Base-by-base conservation (phyloP, 768 basidiomycete species). In the Glaciozyma antarctica region DNA sequence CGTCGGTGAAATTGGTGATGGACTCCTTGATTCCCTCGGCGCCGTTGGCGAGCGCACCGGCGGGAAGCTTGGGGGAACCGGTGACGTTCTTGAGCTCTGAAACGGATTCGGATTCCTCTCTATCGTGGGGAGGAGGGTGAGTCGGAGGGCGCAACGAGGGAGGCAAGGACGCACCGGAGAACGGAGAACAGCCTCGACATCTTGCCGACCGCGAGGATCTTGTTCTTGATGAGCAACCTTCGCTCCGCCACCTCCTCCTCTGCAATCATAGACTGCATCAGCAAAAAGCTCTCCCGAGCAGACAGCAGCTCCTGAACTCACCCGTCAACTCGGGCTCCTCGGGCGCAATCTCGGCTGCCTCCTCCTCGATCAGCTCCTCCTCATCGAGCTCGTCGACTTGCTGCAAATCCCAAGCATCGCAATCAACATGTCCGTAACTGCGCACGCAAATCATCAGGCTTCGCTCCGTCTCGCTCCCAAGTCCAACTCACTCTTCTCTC, bases 401-500 rank as follows among this genome's bases (percentile, higher is more conserved):
- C 87, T 89, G 78, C 93, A 97, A 21, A 91, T 91, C 74, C 92
- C 90, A 28, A 99, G 82, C 54, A 99, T 90, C 3, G 93, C 91
- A 32, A 95, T 91, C 65, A 99, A 81, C 94, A 98, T 98, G 76
- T 99, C 95, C 67, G 91, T 93, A 78, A 99, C 94, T 98, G 65
- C 8, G 3, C 65, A 22, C 24, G 6, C 60, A 12, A 41, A 17
- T 24, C 30, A 22, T 55, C 22, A 57, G 24, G 28, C 7, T 6
- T 32, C 64, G 26, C 32, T 38, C 53, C 32, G 7, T 10, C 38
- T 15, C 30, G 28, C 16, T 55, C 32, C 12, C 21, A 58, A n/a
- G n/a, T 26, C 48, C 19, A 43, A 79, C 84, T 61, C 72, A 90
- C 94, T 98, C 79, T 99, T 98, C 77, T 93, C 88, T 68, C 93